Evolutionary conservation across 176 grass and related monocot species (phyloP).

Genomic region (Hordeum vulgare): MorexV3_pseudomolecules_assembly NC_058520.1:37899802-37900301

Average conservation of each 20-base stretch:
- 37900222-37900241: slow-evolving; percentile 53
- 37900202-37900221: background rate
- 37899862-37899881: background rate
- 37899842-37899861: background rate
- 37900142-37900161: background rate
- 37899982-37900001: slow-evolving; percentile 87
- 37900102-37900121: slow-evolving; percentile 76
- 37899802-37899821: background rate
- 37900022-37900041: slow-evolving; percentile 91
- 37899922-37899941: slow-evolving; percentile 72
- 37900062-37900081: slow-evolving; percentile 83
- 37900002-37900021: slow-evolving; percentile 61
- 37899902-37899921: background rate
- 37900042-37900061: slow-evolving; percentile 57
- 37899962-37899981: slow-evolving; percentile 71
- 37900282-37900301: slow-evolving; percentile 58
- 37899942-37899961: slow-evolving; percentile 46
- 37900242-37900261: slow-evolving; percentile 28
- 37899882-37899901: background rate
- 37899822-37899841: background rate
- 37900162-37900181: slow-evolving; percentile 16
- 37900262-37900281: slow-evolving; percentile 55
- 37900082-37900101: slow-evolving; percentile 48
- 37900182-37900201: slow-evolving; percentile 14
- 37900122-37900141: background rate